Evolutionary conservation across 2,329 filamentous ascomycete species (phyloP).

Genomic region (Cadophora sp.): DNA sequence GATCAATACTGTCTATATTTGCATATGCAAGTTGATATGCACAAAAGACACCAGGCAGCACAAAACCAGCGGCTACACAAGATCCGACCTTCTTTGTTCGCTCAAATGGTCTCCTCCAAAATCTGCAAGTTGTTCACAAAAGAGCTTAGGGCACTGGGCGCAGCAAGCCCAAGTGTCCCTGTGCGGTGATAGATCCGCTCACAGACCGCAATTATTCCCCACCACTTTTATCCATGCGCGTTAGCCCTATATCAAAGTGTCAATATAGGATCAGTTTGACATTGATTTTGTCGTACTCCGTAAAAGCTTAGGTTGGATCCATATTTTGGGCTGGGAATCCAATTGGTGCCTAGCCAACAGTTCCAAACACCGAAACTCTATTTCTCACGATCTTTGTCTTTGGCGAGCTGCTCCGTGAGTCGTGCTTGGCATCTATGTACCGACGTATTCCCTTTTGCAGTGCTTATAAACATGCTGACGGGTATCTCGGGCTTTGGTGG

Average conservation of each 20-base stretch:
- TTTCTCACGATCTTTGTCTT: constrained; percentile 9
- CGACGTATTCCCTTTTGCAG: background rate
- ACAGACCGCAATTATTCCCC: background rate
- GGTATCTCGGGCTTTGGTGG: background rate
- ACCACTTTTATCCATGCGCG: background rate
- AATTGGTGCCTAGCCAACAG: constrained; percentile 22
- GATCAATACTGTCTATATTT: background rate
- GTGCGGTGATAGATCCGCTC: constrained; percentile 6
- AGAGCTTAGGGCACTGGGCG: background rate
- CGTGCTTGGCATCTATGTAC: constrained; percentile 1
- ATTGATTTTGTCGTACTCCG: background rate
- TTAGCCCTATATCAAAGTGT: constrained; percentile 14
- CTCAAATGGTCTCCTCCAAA: background rate
- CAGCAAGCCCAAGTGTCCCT: constrained; percentile 7
- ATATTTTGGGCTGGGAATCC: background rate
- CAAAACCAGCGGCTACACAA: constrained; percentile 4
- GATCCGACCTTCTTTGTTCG: background rate
- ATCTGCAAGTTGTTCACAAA: background rate
- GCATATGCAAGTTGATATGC: constrained; percentile 13
- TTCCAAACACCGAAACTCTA: constrained; percentile 23
- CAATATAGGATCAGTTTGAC: constrained; percentile 1
- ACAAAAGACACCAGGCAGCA: background rate
- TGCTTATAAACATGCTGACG: background rate
- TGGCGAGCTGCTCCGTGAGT: background rate
- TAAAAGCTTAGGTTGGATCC: constrained; percentile 16